Base-by-base conservation (phyloP, 2,329 filamentous ascomycete genomes). In the Talaromyces sp. region DNA sequence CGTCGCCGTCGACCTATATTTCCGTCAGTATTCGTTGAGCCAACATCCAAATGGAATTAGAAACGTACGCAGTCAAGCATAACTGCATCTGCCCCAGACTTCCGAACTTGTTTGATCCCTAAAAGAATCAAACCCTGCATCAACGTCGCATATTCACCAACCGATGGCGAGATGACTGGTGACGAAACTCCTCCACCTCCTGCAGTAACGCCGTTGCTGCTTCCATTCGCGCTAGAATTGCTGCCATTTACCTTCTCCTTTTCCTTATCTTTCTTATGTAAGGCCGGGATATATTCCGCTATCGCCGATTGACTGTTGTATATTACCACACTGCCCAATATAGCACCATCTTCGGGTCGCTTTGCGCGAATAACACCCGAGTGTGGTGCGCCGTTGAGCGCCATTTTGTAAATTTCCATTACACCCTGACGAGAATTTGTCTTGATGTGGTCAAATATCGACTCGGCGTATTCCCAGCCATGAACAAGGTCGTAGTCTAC, bases 351-450 rank as follows among this genome's bases (percentile, higher is more conserved):
- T 57, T 86, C 84, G 0, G 85, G 83, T 63, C 88, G 83, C 77
- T 93, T 95, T 24, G 92, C 92, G 35, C 92, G 86, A 65, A 96
- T 93, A 65, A 96, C 90, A 43, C 91, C 91, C 71, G 91, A 94
- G 14, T 88, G 84, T 66, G 88, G 86, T 27, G 85, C 85, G 69
- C 92, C 90, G 10, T 86, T 83, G 1, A 96, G 82, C 0, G 91
- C 92, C 62, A 88, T 84, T 63, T 87, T 87, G 79, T 96, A 96
- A 22, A 96, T 87, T 74, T 93, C 91, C 43, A 90, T 83, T 0
- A 94, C 85, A 48, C 93, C 92, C 63, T 91, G 88, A n/a, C 88
- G 86, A 47, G 90, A 88, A 76, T 90, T 88, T 0, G 87, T 85
- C 62, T 87, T 88, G 67, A 95, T 88, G 71, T 94, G 91, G 69